A percentile compares a stretch with the other conserved stretches of the same genome.
Conservation (phyloP, 2,329 filamentous ascomycete species). For the Escovopsis sp. region DNA sequence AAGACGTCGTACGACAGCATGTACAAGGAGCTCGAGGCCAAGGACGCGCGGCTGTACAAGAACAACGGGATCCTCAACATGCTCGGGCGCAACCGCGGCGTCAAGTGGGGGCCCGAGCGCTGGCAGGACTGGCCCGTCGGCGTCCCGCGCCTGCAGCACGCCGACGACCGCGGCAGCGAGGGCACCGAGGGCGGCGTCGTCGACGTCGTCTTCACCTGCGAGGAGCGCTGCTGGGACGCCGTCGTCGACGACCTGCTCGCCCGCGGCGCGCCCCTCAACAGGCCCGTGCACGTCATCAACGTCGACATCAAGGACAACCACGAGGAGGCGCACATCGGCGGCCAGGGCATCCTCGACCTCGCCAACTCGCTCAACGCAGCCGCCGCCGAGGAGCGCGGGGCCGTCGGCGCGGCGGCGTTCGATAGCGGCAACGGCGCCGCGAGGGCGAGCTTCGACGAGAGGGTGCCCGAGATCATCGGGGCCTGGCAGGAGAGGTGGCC, state of each 20-base stretch:
- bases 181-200: constrained; percentile 83
- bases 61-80: constrained; percentile 92
- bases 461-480: constrained; percentile 80
- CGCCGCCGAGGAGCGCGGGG: constrained; percentile 61
- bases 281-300: constrained; percentile 94
- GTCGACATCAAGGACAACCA: constrained; percentile 98
- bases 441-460: constrained; percentile 73
- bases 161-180: constrained; percentile 58
- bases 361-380: constrained; percentile 72
- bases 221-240: constrained; percentile 96
- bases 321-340: constrained; percentile 84
- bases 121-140: constrained; percentile 97
- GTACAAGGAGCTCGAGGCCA: constrained; percentile 76
- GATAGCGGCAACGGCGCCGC: constrained; percentile 52
- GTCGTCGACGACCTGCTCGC: constrained; percentile 87
- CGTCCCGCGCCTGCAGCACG: constrained; percentile 63
- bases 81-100: constrained; percentile 77
- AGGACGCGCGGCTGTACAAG: constrained; percentile 76
- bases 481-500: constrained; percentile 95
- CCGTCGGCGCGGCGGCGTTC: constrained; percentile 50
- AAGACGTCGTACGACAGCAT: constrained; percentile 90
- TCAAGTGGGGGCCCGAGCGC: constrained; percentile 91
- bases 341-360: constrained; percentile 81
- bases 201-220: constrained; percentile 91
- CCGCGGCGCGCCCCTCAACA: constrained; percentile 73